Evolutionary conservation across 257 asterid genomes (phyloP), one percentile per base, ranked within the genome.

Genomic region (Eucommia ulmoides): DNA sequence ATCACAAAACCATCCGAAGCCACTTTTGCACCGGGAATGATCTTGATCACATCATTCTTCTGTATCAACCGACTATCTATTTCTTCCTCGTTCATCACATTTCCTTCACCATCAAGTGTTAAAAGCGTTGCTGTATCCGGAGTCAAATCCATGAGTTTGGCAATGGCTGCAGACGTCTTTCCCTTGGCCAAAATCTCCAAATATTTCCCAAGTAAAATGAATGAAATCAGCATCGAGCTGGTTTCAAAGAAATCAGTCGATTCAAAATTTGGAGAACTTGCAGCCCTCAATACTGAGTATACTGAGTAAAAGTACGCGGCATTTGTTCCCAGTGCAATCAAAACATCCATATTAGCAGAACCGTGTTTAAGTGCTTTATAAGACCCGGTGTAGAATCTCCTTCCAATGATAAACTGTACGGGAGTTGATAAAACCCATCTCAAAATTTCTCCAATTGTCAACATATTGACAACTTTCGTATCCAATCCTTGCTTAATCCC

Each of bases 1-100:
- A 80, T 33, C 19, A 74, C 89, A 54, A 74, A 54, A 9, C 89
- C 89, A 70, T 83, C 94, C 51, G 89, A 79, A 18, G 94, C 80
- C 35, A 83, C 70, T 71, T 83, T 83, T 46, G 70, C 84, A 22
- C 94, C 94, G 3, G 94, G 94, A 38, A 77, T 61, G 23, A 83
- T 73, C 64, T 73, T 83, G 45, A 83, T 33, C 29, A 68, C 61
- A 24, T 83, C 94, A 23, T 72, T 74, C 71, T 68, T 83, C 49
- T 83, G 86, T 72, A 79, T 66, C 52, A 83, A 38, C 16, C 68
- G 78, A 52, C 89, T 68, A 53, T 83, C 86, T 24, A 76, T 74
- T 68, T 79, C 89, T 58, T 76, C 83, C 74, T 83, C 86, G 4
- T 59, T 63, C 15, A 60, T 33, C 55, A 74, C 75, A 52, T 68